phyloP scores from a whole-genome alignment of 371 early-diverging fungal species.

The Nematocida sp. region DNA sequence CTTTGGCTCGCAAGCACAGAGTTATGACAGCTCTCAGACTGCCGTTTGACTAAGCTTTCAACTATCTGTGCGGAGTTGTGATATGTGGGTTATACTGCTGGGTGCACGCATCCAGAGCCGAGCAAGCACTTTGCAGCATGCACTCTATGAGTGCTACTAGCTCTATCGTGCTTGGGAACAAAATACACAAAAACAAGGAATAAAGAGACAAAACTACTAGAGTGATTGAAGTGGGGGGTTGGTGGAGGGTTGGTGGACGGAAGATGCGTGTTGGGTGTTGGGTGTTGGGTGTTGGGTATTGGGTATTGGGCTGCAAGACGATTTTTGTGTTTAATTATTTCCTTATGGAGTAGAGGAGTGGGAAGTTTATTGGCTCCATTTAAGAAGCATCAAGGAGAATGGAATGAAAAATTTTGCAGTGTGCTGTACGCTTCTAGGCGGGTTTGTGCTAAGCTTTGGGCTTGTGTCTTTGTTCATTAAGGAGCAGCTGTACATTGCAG shows the following conservation, averaged over 20 bases:
- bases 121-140: too few species aligned
- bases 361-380: constrained; percentile 4
- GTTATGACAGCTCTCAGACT: constrained; percentile 26
- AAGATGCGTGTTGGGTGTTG: background rate
- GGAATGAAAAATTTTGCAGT: constrained; percentile 45
- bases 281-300: background rate
- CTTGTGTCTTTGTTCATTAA: constrained; percentile 79
- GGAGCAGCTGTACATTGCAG: constrained; percentile 77
- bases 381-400: background rate
- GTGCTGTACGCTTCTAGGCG: constrained; percentile 35
- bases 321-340: background rate
- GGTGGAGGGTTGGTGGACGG: background rate
- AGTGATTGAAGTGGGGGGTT: too few species aligned
- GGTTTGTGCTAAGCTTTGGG: constrained; percentile 74
- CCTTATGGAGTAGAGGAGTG: background rate
- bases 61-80: too few species aligned
- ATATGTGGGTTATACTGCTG: too few species aligned
- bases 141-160: too few species aligned
- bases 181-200: too few species aligned
- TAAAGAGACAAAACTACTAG: too few species aligned
- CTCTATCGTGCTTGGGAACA: too few species aligned
- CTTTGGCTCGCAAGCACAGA: constrained; percentile 24
- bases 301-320: background rate
- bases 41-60: constrained; percentile 34
- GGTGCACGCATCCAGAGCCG: too few species aligned